phyloP scores from a whole-genome alignment of 176 grass and related monocot genomes.

The Rhynchospora breviuscula region DNA sequence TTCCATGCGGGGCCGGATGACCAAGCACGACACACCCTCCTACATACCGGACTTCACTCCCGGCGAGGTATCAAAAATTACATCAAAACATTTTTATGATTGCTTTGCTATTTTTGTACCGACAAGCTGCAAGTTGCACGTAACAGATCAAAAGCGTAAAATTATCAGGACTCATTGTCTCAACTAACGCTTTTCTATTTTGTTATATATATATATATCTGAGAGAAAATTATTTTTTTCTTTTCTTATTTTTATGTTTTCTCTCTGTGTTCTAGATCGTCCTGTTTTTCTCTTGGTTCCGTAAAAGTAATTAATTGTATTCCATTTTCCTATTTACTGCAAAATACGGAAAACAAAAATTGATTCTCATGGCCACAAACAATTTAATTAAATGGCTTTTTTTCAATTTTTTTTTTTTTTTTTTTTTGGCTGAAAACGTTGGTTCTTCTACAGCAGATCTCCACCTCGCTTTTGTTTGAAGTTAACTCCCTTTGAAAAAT shows the following conservation, averaged over 20 bases:
- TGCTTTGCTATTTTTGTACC: background rate
- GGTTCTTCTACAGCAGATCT: background rate
- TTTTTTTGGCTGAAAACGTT: too few species aligned
- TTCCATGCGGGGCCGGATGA: conserved; percentile 54
- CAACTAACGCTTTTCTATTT: too few species aligned
- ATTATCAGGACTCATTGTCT: background rate
- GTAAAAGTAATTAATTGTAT: background rate
- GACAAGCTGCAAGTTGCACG: background rate
- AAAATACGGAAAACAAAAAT: background rate
- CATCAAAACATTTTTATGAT: background rate
- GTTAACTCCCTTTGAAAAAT: too few species aligned
- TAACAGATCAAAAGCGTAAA: background rate
- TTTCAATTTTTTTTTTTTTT: too few species aligned
- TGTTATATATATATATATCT: background rate
- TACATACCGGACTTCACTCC: background rate
- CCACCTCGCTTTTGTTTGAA: background rate
- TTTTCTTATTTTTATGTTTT: background rate
- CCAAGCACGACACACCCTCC: conserved; percentile 17
- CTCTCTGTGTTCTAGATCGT: background rate
- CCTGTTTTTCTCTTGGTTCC: background rate
- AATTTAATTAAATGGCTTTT: background rate
- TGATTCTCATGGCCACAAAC: background rate
- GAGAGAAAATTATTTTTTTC: background rate
- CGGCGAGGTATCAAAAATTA: background rate
- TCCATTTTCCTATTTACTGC: background rate